Evolutionary conservation across 306 rosid species (phyloP), one percentile per base, ranked within the genome.

Genomic region (Carpinus fangiana): DNA sequence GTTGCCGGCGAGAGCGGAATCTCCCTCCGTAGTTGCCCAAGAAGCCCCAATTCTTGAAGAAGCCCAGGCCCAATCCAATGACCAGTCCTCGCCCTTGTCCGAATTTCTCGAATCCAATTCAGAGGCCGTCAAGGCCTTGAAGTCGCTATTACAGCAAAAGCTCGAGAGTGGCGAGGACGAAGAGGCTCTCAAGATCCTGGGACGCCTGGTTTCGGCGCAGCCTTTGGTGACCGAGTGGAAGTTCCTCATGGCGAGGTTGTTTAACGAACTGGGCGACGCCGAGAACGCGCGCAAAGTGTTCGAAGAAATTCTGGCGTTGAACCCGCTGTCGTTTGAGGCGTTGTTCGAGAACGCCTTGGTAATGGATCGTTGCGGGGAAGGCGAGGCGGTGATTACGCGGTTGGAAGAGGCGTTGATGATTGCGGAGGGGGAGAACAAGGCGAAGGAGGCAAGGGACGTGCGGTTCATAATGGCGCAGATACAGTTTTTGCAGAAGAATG

Each of bases 281-380:
- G 86, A 81, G 26, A 75, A 57, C 43, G 97, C 97, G 0, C 88
- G 92, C 14, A 61, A 74, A 1, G 81, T 86, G 86, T 94, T 90
- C 61, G 95, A 92, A 18, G 93, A 90, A 61, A 81, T 94, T 46
- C 79, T 94, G 7, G 75, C 82, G 5, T 41, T 31, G 6, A 84
- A 87, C 70, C 97, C 98, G 4, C 48, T 92, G 4, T 87, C 90
- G 0, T 92, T 89, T 41, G 98, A 94, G 82, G 97, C 95, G 1
- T 76, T 92, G 78, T 94, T 94, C 26, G 98, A 92, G 79, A 94
- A 94, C 38, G 93, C 97, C 7, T 59, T 92, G 78, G 77, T 94
- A 36, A 88, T 94, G 97, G 98, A 94, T 79, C 91, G 92, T 45
- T 69, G 74, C n/a, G 97, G 96, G 74, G 91, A 92, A 78, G 90